Evolutionary conservation across 2,329 filamentous ascomycete species (phyloP).

Genomic region (Cryphonectria carpinicola): DNA sequence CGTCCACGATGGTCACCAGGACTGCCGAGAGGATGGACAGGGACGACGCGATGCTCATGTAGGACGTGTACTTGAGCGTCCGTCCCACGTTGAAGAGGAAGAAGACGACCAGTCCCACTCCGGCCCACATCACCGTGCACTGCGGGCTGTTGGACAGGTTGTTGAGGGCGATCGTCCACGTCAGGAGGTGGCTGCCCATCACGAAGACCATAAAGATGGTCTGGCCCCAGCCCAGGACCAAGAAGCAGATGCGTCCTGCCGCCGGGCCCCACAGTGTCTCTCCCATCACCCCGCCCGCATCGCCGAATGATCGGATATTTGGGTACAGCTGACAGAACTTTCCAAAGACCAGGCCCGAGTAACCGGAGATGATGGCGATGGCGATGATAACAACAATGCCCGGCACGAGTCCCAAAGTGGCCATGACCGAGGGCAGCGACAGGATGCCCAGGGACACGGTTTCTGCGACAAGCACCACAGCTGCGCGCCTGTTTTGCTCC

Average conservation of each 20-base stretch:
- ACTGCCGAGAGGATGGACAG: slow-evolving; percentile 65
- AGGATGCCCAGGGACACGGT: slow-evolving; percentile 59
- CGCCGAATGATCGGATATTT: slow-evolving; percentile 68
- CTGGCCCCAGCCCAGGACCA: slow-evolving; percentile 63
- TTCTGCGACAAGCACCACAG: slow-evolving; percentile 48
- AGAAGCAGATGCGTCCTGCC: slow-evolving; percentile 58
- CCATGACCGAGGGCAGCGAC: slow-evolving; percentile 76
- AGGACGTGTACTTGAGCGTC: slow-evolving; percentile 65
- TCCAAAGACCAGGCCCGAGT: slow-evolving; percentile 57
- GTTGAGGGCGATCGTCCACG: slow-evolving; percentile 70
- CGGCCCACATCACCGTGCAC: slow-evolving; percentile 67
- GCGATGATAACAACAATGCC: slow-evolving; percentile 74
- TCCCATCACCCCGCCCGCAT: slow-evolving; percentile 63
- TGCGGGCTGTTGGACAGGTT: slow-evolving; percentile 61
- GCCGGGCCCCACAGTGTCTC: slow-evolving; percentile 39
- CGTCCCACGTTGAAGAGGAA: slow-evolving; percentile 63
- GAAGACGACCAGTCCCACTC: slow-evolving; percentile 62
- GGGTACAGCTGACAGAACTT: slow-evolving; percentile 74
- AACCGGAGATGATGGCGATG: slow-evolving; percentile 70
- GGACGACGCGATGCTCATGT: slow-evolving; percentile 60
- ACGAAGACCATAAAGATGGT: slow-evolving; percentile 68
- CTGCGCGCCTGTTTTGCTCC: slow-evolving; percentile 44
- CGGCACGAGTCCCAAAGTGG: slow-evolving; percentile 70
- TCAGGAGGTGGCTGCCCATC: slow-evolving; percentile 71
- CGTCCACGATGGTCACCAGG: slow-evolving; percentile 65